Evolutionary conservation across 306 rosid genomes (phyloP).

Genomic region (Sphenostylis stenocarpa): DNA sequence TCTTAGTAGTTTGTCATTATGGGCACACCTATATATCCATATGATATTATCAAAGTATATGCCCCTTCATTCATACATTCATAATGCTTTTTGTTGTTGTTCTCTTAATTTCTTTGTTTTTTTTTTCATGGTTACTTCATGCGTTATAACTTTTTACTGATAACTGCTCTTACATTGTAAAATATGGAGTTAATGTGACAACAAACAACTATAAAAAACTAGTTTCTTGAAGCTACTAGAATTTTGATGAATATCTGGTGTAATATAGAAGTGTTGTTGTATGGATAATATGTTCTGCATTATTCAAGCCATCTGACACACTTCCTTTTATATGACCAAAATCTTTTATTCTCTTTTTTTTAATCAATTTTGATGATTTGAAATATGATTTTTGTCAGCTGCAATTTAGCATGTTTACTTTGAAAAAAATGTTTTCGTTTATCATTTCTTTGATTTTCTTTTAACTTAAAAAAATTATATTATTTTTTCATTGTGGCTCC

Average conservation of each 20-base stretch:
- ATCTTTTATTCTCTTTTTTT: background rate
- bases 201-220: background rate
- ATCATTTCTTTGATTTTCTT: background rate
- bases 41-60: background rate
- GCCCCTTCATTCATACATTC: constrained; percentile 1
- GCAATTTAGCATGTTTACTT: background rate
- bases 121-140: background rate
- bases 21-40: background rate
- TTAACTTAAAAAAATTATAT: background rate
- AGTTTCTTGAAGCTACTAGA: background rate
- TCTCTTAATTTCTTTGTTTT: background rate
- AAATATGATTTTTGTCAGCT: constrained; percentile 14
- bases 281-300: background rate
- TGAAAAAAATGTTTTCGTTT: background rate
- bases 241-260: constrained; percentile 7
- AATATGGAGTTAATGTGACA: background rate
- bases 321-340: background rate
- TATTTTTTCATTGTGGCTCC: background rate
- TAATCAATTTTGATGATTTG: constrained; percentile 20
- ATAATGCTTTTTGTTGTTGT: background rate
- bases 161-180: background rate
- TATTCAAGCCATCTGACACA: constrained; percentile 6
- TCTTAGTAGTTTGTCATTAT: background rate
- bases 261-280: constrained; percentile 6
- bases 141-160: background rate